A percentile compares a stretch with the other conserved stretches of the same genome.
Evolutionary conservation across 1,284 basidiomycete genomes (phyloP).

Genomic region (Ceratobasidium sp.): DNA sequence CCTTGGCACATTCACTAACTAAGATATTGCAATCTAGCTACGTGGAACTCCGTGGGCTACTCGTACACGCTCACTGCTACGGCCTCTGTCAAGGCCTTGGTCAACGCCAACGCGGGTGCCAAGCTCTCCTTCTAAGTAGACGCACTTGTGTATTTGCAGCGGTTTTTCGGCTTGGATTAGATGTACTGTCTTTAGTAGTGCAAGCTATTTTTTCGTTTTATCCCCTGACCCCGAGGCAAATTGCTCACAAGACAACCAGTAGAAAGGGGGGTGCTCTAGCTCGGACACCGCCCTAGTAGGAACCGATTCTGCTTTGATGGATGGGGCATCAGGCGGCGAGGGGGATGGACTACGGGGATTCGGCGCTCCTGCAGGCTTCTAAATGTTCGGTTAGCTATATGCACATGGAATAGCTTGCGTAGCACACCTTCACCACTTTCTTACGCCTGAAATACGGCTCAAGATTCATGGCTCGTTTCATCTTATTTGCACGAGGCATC

Average conservation of each 20-base stretch:
- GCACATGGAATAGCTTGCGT: too few species aligned
- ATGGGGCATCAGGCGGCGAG: too few species aligned
- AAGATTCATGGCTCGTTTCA: too few species aligned
- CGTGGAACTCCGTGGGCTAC: slow-evolving; percentile 30
- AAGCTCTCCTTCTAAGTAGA: slow-evolving; percentile 17
- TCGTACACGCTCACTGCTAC: slow-evolving; percentile 26
- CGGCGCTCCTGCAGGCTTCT: too few species aligned
- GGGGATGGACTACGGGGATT: too few species aligned
- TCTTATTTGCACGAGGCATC: too few species aligned
- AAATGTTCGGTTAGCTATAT: too few species aligned
- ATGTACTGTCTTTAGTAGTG: background rate
- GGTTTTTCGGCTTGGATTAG: too few species aligned
- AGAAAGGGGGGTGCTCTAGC: background rate
- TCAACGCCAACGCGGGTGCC: slow-evolving; percentile 13
- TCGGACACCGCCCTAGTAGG: too few species aligned
- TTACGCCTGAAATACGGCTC: too few species aligned
- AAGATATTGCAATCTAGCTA: background rate
- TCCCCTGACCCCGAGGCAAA: background rate
- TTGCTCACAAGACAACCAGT: background rate
- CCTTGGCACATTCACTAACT: background rate
- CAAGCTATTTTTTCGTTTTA: background rate
- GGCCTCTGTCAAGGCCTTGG: slow-evolving; percentile 1
- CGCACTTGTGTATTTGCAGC: background rate
- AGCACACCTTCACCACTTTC: too few species aligned
- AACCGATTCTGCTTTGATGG: too few species aligned